Evolutionary conservation across 2,329 filamentous ascomycete genomes (phyloP), one percentile per base, ranked within the genome.

Genomic region (Magnaporthiopsis poae): DNA sequence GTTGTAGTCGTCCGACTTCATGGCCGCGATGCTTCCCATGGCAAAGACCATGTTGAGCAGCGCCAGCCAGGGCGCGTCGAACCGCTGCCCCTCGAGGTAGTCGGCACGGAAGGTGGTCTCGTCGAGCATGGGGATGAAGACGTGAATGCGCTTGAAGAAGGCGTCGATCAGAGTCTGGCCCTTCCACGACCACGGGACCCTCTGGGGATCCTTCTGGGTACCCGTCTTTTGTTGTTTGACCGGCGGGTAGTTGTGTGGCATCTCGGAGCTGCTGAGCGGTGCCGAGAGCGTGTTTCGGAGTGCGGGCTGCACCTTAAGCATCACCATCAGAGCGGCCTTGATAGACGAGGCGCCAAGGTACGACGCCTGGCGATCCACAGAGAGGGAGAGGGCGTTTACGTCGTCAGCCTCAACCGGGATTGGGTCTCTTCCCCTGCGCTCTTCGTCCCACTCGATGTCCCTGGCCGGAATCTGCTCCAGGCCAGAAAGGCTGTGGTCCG

Each of bases 41-140:
- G 89, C 88, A 70, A 91, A 88, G 5, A 92, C 88, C 79, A 90
- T 90, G 74, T 92, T 92, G 27, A 91, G 78, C 8, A 92, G 77
- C 11, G 87, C 86, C 25, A 91, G 80, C 90, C 90, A 92, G 27
- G 88, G 83, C 0, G 84, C 80, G 73, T 92, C 89, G 68, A 81
- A 86, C 25, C 88, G 81, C 69, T 86, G 83, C 13, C 84, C 85
- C 67, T 84, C 82, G 21, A 87, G 78, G 70, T 88, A 89, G 65
- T 86, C 85, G 12, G 86, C 85, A 69, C 87, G 85, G 74, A 92
- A 91, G 12, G 84, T 82, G 25, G 84, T 83, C 74, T 92, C 89
- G 70, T 92, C 89, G 3, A 92, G 80, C 82, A 92, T 86, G 0
- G 90, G 90, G 4, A 88, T 84, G 70, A 91, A 88, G 1, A 88